Conservation (phyloP, 352 stramenopile genomes). For the Thalassiosira exigua region DNA sequence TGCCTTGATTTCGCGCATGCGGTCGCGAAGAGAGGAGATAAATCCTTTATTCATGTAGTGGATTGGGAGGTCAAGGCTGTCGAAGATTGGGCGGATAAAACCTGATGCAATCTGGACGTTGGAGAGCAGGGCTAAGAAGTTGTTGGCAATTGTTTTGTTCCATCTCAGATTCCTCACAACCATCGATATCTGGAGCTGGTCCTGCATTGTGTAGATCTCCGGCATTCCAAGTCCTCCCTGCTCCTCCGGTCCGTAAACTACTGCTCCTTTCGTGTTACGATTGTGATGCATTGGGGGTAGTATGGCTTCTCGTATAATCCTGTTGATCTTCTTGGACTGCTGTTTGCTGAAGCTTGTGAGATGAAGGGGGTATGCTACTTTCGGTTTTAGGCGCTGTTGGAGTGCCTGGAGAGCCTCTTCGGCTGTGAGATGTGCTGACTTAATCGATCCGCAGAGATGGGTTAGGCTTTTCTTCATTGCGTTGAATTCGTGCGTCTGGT, state of each 20-base stretch:
- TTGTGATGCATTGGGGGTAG: constrained; percentile 4
- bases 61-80: not conserved
- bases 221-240: not conserved
- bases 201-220: not conserved
- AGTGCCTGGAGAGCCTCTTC: not conserved
- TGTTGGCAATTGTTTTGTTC: not conserved
- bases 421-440: not conserved
- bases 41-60: not conserved
- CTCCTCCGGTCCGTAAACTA: not conserved
- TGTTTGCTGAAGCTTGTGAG: not conserved
- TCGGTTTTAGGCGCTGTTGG: not conserved
- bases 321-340: not conserved
- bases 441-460: not conserved
- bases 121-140: not conserved
- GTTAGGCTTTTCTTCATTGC: not conserved
- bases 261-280: not conserved
- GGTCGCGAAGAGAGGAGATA: not conserved
- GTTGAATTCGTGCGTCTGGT: constrained; percentile 13
- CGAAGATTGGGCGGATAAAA: not conserved
- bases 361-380: too few relatives aligned
- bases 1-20: not conserved
- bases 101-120: not conserved
- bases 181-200: not conserved
- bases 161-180: not conserved
- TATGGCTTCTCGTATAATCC: not conserved